Evolutionary conservation across 129 eudicot genomes (phyloP), one percentile per base, ranked within the genome.

Genomic region (Centrapalus pauciflorus): DNA sequence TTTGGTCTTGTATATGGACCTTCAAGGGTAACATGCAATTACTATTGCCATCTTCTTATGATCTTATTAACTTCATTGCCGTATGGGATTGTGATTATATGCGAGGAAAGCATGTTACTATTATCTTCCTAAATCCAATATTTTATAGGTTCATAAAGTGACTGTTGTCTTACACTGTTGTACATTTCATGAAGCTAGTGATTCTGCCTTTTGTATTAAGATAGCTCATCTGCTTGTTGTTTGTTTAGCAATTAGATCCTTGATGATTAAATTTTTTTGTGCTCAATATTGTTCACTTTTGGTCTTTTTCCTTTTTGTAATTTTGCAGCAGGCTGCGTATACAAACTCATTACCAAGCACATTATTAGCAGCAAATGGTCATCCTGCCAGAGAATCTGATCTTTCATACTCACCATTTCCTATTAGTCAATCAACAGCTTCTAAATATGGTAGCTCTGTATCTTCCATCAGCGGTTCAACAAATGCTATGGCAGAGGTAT

Each of bases 401-500:
- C 79, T 86, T 37, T 83, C 90, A 55, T 88, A 93, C 79, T 86
- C 95, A 13, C 89, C 77, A 4, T 88, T 93, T 52, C 88, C 95
- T 21, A 65, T 80, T 25, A 29, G 87, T 1, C 98, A 88, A 28
- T 80, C 95, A 19, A 68, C 82, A 86, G 51, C 90, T 48, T 14
- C 86, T 11, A 88, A 88, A 74, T 93, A 83, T 66, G 84, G 83
- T 37, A 87, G 33, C 75, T 34, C 86, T 3, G 83, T 67, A 27
- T 76, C 98, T 12, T 83, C 94, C 63, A 69, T 85, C 11, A 68
- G 77, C 46, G 82, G 90, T 66, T 82, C 94, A 60, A 73, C 94
- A 54, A 79, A 77, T 79, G 80, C 98, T 14, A 69, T 88, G 82
- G 68, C 89, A 6, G 98, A 93, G 98, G 98, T 93, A 80, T 63